Base-by-base conservation (phyloP, 2,329 filamentous ascomycete species). In the Ascomycota sp. region DNA sequence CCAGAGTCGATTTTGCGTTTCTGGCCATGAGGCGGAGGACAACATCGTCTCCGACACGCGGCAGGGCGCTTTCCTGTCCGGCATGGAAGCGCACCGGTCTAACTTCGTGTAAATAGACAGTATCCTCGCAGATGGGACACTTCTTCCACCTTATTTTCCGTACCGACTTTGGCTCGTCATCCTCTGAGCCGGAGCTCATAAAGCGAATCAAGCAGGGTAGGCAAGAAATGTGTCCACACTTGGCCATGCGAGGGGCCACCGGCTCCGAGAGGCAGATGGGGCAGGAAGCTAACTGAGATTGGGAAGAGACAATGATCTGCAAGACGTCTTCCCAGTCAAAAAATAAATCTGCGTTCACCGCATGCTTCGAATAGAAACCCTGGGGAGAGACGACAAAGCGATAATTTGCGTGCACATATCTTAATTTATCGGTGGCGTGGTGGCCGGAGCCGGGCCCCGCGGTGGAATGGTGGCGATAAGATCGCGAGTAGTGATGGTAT, bases 221-320 rank as follows among this genome's bases (percentile, higher is more conserved):
- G 47, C 89, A 98, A 50, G 94, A 95, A 9, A 98, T 93, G 48
- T 98, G 89, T 1, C 89, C 89, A 45, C 89, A 98, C 46, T 76
- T 86, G 25, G 89, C 85, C 86, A 98, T 98, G 32, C 89, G 74
- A 21, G 89, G 85, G 7, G 89, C 89, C 12, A 92, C 81, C 2
- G 89, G 89, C 32, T 79, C 80, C 2, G 79, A 92, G 20, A 98
- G 67, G 46, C 89, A 98, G 32, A 98, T 98, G 1, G 89, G 89
- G 48, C 89, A 98, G 15, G 79, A 82, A 3, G 85, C 69, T 26
- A 73, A 64, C 52, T 98, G 89, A 0, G 85, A 93, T 50, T 89
- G 74, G 33, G 79, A 69, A 2, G 86, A 95, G 7, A 80, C 89
- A 40, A 98, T 64, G 31, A 98, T 75, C 53, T 98, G 89, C 38